Percentiles rank a stretch among this genome's conserved stretches.
These are phyloP conservation scores for Chaetothyriales sp. DNA, from an alignment of 2,329 filamentous ascomycete species.

Conservation along the genomic window DNA sequence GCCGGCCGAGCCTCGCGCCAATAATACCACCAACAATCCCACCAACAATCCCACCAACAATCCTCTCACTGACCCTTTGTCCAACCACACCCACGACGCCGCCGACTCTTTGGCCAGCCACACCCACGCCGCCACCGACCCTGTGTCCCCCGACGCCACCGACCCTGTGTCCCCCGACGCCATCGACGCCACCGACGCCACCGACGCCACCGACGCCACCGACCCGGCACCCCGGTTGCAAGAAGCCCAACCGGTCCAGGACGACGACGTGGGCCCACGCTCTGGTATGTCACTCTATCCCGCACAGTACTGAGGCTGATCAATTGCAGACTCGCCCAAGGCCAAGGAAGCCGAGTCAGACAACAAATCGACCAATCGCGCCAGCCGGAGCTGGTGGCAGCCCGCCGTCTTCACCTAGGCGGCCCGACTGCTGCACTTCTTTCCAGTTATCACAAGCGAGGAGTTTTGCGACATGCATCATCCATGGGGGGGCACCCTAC, in stretches of 20 bases:
- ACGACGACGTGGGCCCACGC: constrained; percentile 2
- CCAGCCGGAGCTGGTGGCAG: constrained; percentile 15
- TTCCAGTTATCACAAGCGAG: not conserved
- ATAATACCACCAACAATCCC: not conserved
- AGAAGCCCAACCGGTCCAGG: not conserved
- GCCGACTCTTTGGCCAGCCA: not conserved
- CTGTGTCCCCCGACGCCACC: too few relatives aligned
- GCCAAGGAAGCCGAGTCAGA: not conserved
- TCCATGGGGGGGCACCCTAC: not conserved
- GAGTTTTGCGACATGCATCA: not conserved
- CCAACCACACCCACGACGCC: not conserved
- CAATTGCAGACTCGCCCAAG: not conserved
- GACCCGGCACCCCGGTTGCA: not conserved
- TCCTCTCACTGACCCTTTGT: not conserved
- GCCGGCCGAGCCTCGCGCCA: constrained; percentile 10
- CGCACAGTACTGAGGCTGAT: constrained; percentile 1
- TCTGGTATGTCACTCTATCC: constrained; percentile 1
- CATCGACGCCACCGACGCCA: too few relatives aligned
- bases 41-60: not conserved
- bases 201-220: not conserved
- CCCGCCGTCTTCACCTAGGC: constrained; percentile 12
- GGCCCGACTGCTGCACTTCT: not conserved
- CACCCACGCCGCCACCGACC: not conserved
- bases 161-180: not conserved
- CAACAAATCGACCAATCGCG: constrained; percentile 2